Evolutionary conservation across 2,329 filamentous ascomycete genomes (phyloP).

Genomic region (Emergomyces pasteurianus): DNA sequence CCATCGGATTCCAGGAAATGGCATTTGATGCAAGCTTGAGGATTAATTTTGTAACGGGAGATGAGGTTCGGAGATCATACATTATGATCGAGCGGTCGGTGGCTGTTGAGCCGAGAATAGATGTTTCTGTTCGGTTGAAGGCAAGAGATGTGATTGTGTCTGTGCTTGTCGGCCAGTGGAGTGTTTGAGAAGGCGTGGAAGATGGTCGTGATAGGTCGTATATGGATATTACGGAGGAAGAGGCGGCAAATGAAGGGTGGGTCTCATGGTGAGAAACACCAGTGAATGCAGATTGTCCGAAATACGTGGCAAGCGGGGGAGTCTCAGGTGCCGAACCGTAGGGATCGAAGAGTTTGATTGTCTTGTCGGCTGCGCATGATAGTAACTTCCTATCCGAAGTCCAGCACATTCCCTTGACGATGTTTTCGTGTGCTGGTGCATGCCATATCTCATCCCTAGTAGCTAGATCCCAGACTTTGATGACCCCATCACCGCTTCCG

Average conservation of each 20-base stretch:
- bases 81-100: slow-evolving; percentile 78
- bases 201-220: slow-evolving; percentile 78
- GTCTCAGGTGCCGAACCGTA: slow-evolving; percentile 59
- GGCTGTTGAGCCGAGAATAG: slow-evolving; percentile 72
- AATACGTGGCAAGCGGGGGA: slow-evolving; percentile 70
- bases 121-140: slow-evolving; percentile 92
- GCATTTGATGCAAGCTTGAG: slow-evolving; percentile 74
- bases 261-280: slow-evolving; percentile 71
- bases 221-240: slow-evolving; percentile 67
- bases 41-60: slow-evolving; percentile 67
- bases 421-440: slow-evolving; percentile 75
- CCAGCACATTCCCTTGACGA: slow-evolving; percentile 86
- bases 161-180: slow-evolving; percentile 75
- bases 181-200: slow-evolving; percentile 62
- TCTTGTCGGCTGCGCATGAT: slow-evolving; percentile 74
- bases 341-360: slow-evolving; percentile 84
- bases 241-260: slow-evolving; percentile 63
- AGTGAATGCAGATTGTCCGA: slow-evolving; percentile 73
- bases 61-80: slow-evolving; percentile 82
- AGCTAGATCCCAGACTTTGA: slow-evolving; percentile 84
- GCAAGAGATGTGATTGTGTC: slow-evolving; percentile 82
- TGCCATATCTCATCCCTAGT: slow-evolving; percentile 64
- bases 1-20: slow-evolving; percentile 90
- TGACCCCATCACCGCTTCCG: slow-evolving; percentile 79
- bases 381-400: slow-evolving; percentile 74